phyloP scores from a whole-genome alignment of 495 filamentous ascomycete genomes.

The Xylaria grammica region DNA sequence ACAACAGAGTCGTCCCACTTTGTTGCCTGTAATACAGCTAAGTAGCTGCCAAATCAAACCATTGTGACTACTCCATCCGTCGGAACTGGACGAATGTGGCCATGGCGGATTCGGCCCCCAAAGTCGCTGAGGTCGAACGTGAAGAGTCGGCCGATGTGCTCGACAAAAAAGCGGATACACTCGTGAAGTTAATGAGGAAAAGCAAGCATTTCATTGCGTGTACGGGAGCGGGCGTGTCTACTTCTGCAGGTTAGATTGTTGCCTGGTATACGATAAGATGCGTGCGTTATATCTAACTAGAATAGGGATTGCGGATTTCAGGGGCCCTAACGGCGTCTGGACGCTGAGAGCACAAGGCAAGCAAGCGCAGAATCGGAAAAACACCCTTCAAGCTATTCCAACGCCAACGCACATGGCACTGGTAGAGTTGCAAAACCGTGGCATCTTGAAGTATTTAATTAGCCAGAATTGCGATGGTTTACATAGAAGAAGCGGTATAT shows the following conservation, averaged over 20 bases:
- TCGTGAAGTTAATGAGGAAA: conserved; percentile 44
- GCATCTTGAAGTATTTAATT: conserved; percentile 48
- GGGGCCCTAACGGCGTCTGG: conserved; percentile 52
- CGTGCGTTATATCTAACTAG: background rate
- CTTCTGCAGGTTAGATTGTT: conserved; percentile 43
- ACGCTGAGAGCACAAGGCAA: conserved; percentile 47
- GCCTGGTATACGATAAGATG: background rate
- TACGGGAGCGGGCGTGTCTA: conserved; percentile 53
- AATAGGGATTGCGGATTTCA: conserved; percentile 52
- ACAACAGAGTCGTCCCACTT: background rate
- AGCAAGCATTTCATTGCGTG: conserved; percentile 55
- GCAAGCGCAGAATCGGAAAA: conserved; percentile 34
- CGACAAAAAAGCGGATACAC: conserved; percentile 40
- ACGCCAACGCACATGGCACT: conserved; percentile 55
- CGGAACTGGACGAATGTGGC: background rate
- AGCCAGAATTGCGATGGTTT: conserved; percentile 56
- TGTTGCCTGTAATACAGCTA: background rate
- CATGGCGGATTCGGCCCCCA: conserved; percentile 47
- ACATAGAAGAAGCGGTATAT: conserved; percentile 50
- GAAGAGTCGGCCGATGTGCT: conserved; percentile 39
- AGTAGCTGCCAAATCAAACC: background rate
- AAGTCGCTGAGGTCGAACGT: conserved; percentile 42
- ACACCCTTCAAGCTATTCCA: conserved; percentile 49
- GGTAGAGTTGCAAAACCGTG: conserved; percentile 49
- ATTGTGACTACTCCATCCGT: background rate